Evolutionary conservation across 129 eudicot species (phyloP), one percentile per base, ranked within the genome.

Genomic region (Chrysanthemum lavandulifolium): DNA sequence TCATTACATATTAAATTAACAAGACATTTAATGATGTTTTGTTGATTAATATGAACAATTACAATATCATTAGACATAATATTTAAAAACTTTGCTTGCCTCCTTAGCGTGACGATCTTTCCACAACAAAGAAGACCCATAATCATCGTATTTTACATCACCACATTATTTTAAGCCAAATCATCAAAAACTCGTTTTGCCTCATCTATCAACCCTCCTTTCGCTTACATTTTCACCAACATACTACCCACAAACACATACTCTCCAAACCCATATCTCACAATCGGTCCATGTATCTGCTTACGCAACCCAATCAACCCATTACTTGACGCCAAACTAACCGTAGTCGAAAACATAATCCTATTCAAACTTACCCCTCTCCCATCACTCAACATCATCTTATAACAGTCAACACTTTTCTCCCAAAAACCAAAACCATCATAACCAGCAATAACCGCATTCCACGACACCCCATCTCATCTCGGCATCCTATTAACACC

Each of bases 401-500:
- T 69, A 31, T 31, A 31, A 31, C 36, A 31, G 61, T 66, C 73
- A 12, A 90, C 59, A 13, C 93, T 92, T 55, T 81, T 84, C 57
- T 70, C 78, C 69, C 71, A 51, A 69, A 67, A 54, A 25, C 89
- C 86, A 65, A 64, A 70, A 68, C 64, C 27, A 5, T 79, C 83
- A 67, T 86, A 90, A 43, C 96, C 93, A 11, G 96, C 88, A 48
- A 94, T 86, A 83, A 90, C 55, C 59, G 83, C 84, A 68, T 94
- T 94, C 98, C 98, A 90, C 5, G 97, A 82, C 63, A 94, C 87
- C 66, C 93, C 91, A 72, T 94, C 97, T 73, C 85, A 82, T 10
- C 36, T 73, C 0, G 98, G 96, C 65, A 90, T 86, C 13, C 27
- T 52, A 60, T 61, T 13, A 88, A 94, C 10, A 94, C 9, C 13